phyloP scores from a whole-genome alignment of 768 basidiomycete species.

The Coprinopsis sp. region DNA sequence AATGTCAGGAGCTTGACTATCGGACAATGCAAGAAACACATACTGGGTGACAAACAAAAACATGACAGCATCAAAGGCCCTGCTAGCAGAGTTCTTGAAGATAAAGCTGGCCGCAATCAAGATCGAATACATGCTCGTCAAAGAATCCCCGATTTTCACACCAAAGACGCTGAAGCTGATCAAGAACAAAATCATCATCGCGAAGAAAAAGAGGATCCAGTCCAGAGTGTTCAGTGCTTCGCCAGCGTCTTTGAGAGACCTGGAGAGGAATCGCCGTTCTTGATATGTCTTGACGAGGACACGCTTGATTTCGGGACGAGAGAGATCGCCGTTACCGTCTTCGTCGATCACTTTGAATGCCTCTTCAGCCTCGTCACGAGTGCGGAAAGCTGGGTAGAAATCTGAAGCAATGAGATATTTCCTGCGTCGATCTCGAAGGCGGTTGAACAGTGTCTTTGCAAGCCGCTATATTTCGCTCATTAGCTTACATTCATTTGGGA shows the following conservation, averaged over 20 bases:
- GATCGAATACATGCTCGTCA: conserved; percentile 71
- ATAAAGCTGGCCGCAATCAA: conserved; percentile 74
- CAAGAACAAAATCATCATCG: conserved; percentile 63
- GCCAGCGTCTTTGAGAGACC: conserved; percentile 73
- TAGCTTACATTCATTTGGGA: not conserved
- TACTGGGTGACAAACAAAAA: conserved; percentile 82
- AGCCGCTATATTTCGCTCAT: conserved; percentile 42
- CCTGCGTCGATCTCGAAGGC: conserved; percentile 53
- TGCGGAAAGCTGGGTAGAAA: conserved; percentile 64
- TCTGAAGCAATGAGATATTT: conserved; percentile 63
- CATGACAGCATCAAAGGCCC: conserved; percentile 75
- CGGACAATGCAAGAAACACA: conserved; percentile 23
- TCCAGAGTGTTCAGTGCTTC: conserved; percentile 64
- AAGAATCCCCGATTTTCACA: conserved; percentile 55
- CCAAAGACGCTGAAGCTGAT: conserved; percentile 71
- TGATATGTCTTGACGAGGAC: conserved; percentile 68
- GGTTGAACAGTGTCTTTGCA: conserved; percentile 60
- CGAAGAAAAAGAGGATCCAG: conserved; percentile 57
- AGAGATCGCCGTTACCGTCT: conserved; percentile 74
- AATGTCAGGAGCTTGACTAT: conserved; percentile 4
- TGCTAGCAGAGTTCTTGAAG: conserved; percentile 70
- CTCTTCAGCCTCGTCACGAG: conserved; percentile 48
- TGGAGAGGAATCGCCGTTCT: conserved; percentile 70
- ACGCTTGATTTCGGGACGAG: conserved; percentile 70
- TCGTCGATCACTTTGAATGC: conserved; percentile 76